Base-by-base conservation (phyloP, 1,284 basidiomycete species). In the Fistulinella staudtii region DNA sequence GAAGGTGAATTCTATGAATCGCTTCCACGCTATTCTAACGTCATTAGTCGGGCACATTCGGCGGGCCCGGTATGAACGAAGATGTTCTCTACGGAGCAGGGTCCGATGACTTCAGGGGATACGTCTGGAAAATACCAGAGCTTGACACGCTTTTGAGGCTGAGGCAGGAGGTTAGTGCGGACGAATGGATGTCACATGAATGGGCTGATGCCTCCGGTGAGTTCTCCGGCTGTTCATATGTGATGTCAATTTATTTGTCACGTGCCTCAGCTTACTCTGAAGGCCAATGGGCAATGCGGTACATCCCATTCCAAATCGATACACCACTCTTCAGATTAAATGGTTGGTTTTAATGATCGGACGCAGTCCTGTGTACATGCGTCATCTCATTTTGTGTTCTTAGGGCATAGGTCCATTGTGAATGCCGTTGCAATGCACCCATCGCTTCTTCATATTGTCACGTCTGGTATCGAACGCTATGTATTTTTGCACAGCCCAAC, bases 101-200 rank as follows among this genome's bases (percentile, higher is more conserved):
- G 10, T 89, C 85, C 9, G 88, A 91, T 57, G 85, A 91, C 60
- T 91, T 90, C 57, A 72, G 81, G 24, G 79, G 72, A 10, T 91
- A 91, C 53, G 63, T 88, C n/a, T 91, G 89, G 89, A 77, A 75
- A 53, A 69, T 89, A 25, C 86, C 87, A 2, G 58, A 72, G 4
- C 45, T 73, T 1, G 50, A 60, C 5, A 61, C 66, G 11, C 67
- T 89, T 21, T 47, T 58, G 2, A 67, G 72, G 17, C 55, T 60
- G 43, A 71, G 85, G 28, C 57, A 63, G 45, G 66, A 69, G 39
- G 60, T 81, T 30, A 58, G 58, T 33, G 47, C 54, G 3, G 55
- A 66, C 8, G 66, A 76, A 21, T 85, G 81, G 80, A 47, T 50
- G 40, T 46, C 50, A 38, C 50, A 56, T 44, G 54, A 62, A 54